Conservation (phyloP, 2,329 filamentous ascomycete species). For the Emmonsiellopsis sp. region DNA sequence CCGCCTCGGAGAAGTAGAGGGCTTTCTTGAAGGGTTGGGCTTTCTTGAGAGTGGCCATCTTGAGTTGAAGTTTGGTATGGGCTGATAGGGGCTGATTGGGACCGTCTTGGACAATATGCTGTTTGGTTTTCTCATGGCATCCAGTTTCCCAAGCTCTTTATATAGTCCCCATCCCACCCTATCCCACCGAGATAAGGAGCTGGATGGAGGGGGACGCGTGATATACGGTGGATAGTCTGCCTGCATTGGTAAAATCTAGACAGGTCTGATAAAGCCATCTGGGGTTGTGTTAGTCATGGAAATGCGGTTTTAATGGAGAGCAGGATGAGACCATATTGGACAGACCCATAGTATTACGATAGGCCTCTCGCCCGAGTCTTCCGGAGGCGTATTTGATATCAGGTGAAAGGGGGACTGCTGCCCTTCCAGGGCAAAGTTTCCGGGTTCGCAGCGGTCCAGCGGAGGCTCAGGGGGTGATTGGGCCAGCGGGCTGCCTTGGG, state of each 20-base stretch:
- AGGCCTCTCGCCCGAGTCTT: too few relatives aligned
- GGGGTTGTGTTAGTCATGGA: not conserved
- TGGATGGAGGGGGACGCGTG: not conserved
- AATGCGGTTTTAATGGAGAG: not conserved
- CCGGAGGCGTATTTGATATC: too few relatives aligned
- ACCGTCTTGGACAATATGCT: not conserved
- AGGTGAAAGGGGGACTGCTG: too few relatives aligned
- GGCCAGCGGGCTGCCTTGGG: too few relatives aligned
- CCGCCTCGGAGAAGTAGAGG: slow-evolving; percentile 19
- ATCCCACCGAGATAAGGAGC: not conserved
- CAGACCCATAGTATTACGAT: too few relatives aligned
- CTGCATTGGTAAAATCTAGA: not conserved
- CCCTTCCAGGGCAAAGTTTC: too few relatives aligned
- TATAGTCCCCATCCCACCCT: not conserved
- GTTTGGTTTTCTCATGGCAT: too few relatives aligned
- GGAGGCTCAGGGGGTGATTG: too few relatives aligned
- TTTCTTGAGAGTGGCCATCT: slow-evolving; percentile 10
- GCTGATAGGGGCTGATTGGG: too few relatives aligned
- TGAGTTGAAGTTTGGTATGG: not conserved
- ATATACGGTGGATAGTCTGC: not conserved
- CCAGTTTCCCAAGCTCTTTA: not conserved
- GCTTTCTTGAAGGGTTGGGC: slow-evolving; percentile 22
- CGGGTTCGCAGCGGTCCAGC: too few relatives aligned
- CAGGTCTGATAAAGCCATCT: not conserved
- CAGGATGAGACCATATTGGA: too few relatives aligned